Evolutionary conservation across 257 asterid genomes (phyloP).

Genomic region (Primulina eburnea): DNA sequence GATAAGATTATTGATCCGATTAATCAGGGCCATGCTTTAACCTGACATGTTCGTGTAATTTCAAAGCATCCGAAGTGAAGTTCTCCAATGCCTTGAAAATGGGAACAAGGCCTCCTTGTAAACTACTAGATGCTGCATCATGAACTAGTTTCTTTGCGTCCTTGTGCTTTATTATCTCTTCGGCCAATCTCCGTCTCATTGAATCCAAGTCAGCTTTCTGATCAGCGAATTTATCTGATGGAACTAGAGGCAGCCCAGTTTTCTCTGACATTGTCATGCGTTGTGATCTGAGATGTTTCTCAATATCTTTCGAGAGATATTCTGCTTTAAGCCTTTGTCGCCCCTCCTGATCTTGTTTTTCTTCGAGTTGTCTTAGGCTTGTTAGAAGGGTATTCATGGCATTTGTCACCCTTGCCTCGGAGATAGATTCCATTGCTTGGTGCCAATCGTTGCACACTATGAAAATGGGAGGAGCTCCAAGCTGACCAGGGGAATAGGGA

Average conservation of each 20-base stretch:
- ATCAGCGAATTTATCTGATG: conserved; percentile 48
- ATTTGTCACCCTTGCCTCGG: conserved; percentile 67
- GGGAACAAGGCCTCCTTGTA: conserved; percentile 86
- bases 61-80: conserved; percentile 32
- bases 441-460: conserved; percentile 84
- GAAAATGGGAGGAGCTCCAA: conserved; percentile 89
- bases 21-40: conserved; percentile 9
- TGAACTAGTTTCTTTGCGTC: conserved; percentile 55
- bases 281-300: conserved; percentile 43
- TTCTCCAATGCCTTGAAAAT: conserved; percentile 55
- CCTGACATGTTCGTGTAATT: conserved; percentile 50
- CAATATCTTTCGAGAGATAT: conserved; percentile 54
- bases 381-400: conserved; percentile 75
- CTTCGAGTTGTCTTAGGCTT: conserved; percentile 70
- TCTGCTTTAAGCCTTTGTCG: conserved; percentile 80
- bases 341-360: conserved; percentile 82
- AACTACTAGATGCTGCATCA: conserved; percentile 85
- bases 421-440: conserved; percentile 75
- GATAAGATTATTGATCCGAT: background rate
- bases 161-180: conserved; percentile 50
- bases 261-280: conserved; percentile 25
- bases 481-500: conserved; percentile 86
- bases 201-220: conserved; percentile 45
- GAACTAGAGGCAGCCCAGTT: conserved; percentile 28
- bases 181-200: conserved; percentile 45